Evolutionary conservation across 257 asterid species (phyloP).

Genomic region (Osmanthus fragrans): DNA sequence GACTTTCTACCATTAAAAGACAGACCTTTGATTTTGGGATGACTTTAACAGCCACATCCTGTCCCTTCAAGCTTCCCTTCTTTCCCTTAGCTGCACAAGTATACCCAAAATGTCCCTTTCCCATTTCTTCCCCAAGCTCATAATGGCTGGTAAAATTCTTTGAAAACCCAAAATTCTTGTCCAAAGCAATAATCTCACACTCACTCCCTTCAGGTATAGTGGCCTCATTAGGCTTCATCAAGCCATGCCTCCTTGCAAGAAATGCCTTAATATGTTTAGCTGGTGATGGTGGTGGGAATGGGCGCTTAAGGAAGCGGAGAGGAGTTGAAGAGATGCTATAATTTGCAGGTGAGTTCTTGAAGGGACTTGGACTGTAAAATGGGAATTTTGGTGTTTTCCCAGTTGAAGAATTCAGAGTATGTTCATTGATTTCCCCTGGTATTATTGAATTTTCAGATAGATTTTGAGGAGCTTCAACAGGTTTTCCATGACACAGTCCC

Average conservation of each 20-base stretch:
- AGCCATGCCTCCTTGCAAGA: conserved; percentile 85
- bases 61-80: conserved; percentile 84
- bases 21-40: conserved; percentile 83
- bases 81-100: conserved; percentile 80
- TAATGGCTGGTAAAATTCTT: conserved; percentile 60
- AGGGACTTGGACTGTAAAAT: conserved; percentile 95
- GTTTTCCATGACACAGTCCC: conserved; percentile 99
- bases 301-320: conserved; percentile 73
- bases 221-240: conserved; percentile 86
- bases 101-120: conserved; percentile 93
- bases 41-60: conserved; percentile 89
- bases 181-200: conserved; percentile 71
- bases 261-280: conserved; percentile 93
- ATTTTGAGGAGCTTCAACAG: conserved; percentile 56
- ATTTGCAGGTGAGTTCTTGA: conserved; percentile 87
- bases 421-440: conserved; percentile 51
- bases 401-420: conserved; percentile 45
- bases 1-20: conserved; percentile 18
- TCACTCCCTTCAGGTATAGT: conserved; percentile 95
- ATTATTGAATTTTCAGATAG: conserved; percentile 50
- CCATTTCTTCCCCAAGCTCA: conserved; percentile 87
- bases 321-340: conserved; percentile 79
- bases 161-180: conserved; percentile 74
- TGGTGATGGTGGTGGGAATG: conserved; percentile 97
- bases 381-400: conserved; percentile 91